These are phyloP conservation scores for Aspergillus carbonarius DNA, from an alignment of 2,329 filamentous ascomycete genomes.

Conservation along the genomic window DNA sequence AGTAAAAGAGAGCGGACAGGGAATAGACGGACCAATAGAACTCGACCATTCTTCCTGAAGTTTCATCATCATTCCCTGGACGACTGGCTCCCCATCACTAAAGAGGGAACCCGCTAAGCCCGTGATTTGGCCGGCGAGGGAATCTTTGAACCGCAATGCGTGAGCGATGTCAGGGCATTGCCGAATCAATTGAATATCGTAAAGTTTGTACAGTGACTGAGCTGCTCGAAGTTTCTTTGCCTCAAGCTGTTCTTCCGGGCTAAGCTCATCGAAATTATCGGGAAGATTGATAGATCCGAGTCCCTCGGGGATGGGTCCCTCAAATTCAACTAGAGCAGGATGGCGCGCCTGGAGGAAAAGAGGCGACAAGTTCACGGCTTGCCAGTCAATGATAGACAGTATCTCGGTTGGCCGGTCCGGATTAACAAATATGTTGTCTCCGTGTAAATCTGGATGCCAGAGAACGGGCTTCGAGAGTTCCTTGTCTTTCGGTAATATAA, in stretches of 20 bases:
- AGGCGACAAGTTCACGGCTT: conserved; percentile 9
- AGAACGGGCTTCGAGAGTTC: conserved; percentile 25
- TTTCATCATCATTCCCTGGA: background rate
- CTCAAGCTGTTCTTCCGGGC: background rate
- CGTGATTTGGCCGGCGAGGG: background rate
- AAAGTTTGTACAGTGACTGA: conserved; percentile 4
- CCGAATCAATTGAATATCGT: conserved; percentile 4
- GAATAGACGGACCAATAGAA: background rate
- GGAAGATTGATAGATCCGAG: background rate
- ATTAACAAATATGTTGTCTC: conserved; percentile 26
- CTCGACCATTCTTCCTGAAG: background rate
- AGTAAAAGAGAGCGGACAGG: background rate
- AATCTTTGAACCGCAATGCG: background rate
- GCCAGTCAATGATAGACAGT: conserved; percentile 12
- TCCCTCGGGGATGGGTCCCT: conserved; percentile 6
- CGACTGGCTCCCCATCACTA: conserved; percentile 8
- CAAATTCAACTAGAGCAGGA: conserved; percentile 9
- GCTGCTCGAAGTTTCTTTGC: background rate
- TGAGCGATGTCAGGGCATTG: background rate
- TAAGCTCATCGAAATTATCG: background rate
- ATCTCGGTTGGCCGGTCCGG: conserved; percentile 7
- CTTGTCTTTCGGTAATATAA: conserved; percentile 14
- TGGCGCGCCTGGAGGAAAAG: conserved; percentile 8
- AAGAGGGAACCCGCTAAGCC: background rate
- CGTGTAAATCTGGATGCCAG: conserved; percentile 23